Evolutionary conservation across 139 green algal genomes (phyloP), one percentile per base, ranked within the genome.

Genomic region (Astrephomene gubernaculifera): DNA sequence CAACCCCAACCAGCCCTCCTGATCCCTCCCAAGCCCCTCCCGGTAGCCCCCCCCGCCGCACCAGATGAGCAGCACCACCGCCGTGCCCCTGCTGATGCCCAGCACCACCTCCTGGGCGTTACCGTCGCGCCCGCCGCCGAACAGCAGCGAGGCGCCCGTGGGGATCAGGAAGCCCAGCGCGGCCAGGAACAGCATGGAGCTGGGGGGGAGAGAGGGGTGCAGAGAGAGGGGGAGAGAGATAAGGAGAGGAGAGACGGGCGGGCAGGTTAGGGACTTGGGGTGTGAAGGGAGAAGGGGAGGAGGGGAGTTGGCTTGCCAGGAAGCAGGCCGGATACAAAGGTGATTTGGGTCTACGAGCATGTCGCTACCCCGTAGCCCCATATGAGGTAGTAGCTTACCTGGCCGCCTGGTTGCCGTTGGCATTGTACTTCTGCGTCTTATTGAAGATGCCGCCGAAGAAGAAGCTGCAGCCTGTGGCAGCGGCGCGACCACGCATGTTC

Each of bases 391-490:
- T n/a, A n/a, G n/a, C 60, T 61, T 41, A 83, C 76, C 76, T 29
- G 4, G 76, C 92, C 7, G 92, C 95, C 85, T 94, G 95, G 85
- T 94, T 96, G 71, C 92, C 87, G 7, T 89, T 78, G 8, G 87
- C 79, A 83, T 93, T 96, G 92, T 97, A 98, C 21, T 61, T 84
- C 90, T 98, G 96, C 53, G 89, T 67, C 67, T 95, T 92, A 91
- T 94, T 92, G 57, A 84, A 88, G 2, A 95, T 60, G 12, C 95
- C 96, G 1, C 95, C 96, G 69, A 95, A 94, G 38, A 98, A 86
- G 86, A 98, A 98, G 81, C 94, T 96, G 87, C 92, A 96, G 79
- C 94, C 94, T 96, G 92, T n/a, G n/a, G n/a, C n/a, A n/a, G n/a
- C n/a, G n/a, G n/a, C n/a, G n/a, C n/a, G n/a, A n/a, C n/a, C n/a